Percentiles rank a stretch among this genome's conserved stretches.
Conservation (phyloP, 1,139 yeast species). For the Candida glucosophila region DNA sequence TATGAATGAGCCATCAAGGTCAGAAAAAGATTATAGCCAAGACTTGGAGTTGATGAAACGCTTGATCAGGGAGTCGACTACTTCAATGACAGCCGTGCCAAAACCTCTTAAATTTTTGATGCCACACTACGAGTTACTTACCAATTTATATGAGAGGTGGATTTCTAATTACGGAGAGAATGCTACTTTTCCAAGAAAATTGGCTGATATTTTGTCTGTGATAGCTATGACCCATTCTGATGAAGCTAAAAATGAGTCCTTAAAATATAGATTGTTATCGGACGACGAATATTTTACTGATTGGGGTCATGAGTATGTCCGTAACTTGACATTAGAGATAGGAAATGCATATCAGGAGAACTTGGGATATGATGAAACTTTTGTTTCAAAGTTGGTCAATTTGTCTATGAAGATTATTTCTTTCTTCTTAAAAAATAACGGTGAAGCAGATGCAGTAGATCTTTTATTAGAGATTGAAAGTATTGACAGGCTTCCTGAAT, state of each 20-base stretch:
- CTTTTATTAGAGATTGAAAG: slow-evolving; percentile 80
- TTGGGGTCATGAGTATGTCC: slow-evolving; percentile 98
- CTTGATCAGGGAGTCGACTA: slow-evolving; percentile 83
- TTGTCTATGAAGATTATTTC: slow-evolving; percentile 79
- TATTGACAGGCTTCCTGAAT: slow-evolving; percentile 73
- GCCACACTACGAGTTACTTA: slow-evolving; percentile 69
- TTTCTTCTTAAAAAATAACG: slow-evolving; percentile 86
- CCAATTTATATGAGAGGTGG: slow-evolving; percentile 65
- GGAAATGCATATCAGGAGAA: slow-evolving; percentile 76
- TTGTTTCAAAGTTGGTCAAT: slow-evolving; percentile 41
- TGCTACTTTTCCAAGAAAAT: slow-evolving; percentile 14
- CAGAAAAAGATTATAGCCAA: slow-evolving; percentile 42
- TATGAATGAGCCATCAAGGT: slow-evolving; percentile 37
- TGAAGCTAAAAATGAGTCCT: slow-evolving; percentile 71
- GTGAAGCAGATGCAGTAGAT: slow-evolving; percentile 98
- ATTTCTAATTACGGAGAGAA: slow-evolving; percentile 25
- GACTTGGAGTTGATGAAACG: slow-evolving; percentile 64
- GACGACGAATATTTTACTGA: slow-evolving; percentile 51
- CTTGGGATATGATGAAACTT: slow-evolving; percentile 46
- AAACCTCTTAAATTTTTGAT: slow-evolving; percentile 93
- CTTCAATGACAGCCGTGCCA: slow-evolving; percentile 99
- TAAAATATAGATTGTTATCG: slow-evolving; percentile 72
- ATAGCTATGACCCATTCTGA: slow-evolving; percentile 93
- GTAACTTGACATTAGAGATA: slow-evolving; percentile 90
- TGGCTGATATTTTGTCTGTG: slow-evolving; percentile 85